Percentiles rank a stretch among this genome's conserved stretches.
Evolutionary conservation across 2,329 filamentous ascomycete species (phyloP).

Genomic region (Trichoderma sp.): DNA sequence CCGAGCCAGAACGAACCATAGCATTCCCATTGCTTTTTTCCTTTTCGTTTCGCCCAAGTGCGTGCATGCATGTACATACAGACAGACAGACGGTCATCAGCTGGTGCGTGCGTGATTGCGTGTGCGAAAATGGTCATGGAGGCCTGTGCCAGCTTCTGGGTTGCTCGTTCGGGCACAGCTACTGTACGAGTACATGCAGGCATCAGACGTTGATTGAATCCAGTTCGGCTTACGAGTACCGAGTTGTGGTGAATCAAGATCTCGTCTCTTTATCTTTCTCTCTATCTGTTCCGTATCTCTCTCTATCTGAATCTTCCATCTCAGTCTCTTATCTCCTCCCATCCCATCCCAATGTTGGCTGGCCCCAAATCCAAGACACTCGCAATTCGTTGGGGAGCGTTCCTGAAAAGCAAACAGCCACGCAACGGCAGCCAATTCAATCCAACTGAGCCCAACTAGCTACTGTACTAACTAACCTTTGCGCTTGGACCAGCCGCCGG

Average conservation of each 20-base stretch:
- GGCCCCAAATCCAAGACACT: neutral
- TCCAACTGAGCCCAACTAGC: neutral
- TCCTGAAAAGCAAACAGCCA: neutral
- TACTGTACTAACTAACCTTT: neutral
- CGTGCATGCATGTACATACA: neutral
- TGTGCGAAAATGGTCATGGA: neutral
- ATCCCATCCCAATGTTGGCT: neutral
- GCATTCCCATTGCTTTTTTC: neutral
- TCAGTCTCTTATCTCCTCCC: neutral
- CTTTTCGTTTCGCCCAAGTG: neutral
- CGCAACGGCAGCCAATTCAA: neutral
- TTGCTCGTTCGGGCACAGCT: neutral
- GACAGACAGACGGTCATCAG: neutral
- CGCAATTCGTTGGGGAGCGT: neutral
- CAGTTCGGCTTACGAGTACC: neutral
- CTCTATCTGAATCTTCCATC: neutral
- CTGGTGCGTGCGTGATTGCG: neutral
- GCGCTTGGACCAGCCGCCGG: slow-evolving; percentile 15
- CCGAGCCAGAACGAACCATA: neutral
- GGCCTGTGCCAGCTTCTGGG: neutral
- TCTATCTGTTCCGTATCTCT: neutral
- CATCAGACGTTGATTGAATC: neutral
- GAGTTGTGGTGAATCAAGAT: neutral
- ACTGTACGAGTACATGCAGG: neutral
- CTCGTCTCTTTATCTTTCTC: neutral